Base-by-base conservation (phyloP, 2,329 filamentous ascomycete species). In the Epichloe typhina region DNA sequence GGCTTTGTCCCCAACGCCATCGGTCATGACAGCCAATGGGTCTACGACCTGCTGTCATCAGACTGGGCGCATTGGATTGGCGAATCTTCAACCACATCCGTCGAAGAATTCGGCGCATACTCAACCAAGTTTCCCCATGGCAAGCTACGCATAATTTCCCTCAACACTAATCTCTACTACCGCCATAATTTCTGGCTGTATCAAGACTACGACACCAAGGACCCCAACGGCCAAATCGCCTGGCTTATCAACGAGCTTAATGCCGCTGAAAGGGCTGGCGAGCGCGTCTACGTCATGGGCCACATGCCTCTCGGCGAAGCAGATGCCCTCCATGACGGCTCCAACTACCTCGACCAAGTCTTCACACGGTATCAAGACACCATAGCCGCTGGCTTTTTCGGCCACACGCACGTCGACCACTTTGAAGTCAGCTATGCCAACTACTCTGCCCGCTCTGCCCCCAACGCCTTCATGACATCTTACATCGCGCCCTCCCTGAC, bases 151-250 rank as follows among this genome's bases (percentile, higher is more conserved):
- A 64, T 82, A 56, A 79, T 81, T 59, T 78, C 76, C 65, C 65
- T 80, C 56, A 80, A 77, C 64, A 79, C 74, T 23, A 77, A 80
- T 58, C 60, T 80, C 52, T 79, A 74, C 63, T 80, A 81, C 61
- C 70, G 67, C 17, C 63, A 71, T 52, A 81, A 82, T 63, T 76
- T 73, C 59, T 77, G 72, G 66, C 58, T 76, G 37, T 80, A 77
- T 57, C 66, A 72, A 54, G 66, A 72, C 36, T 51, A 48, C 36
- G 46, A 66, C 68, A 2, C 74, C 73, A 66, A 61, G 17, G 76
- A 80, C 57, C 76, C 75, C 2, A 69, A 69, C 57, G 66, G 67
- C 12, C 72, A 79, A 58, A 65, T 81, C 3, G 62, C 67, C 15
- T 80, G 77, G 74, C 66, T 82, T 7, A 72, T 76, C 5, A 50